A percentile compares a stretch with the other conserved stretches of the same genome.
Conservation (phyloP, 768 basidiomycete species). For the Saitozyma sp. region DNA sequence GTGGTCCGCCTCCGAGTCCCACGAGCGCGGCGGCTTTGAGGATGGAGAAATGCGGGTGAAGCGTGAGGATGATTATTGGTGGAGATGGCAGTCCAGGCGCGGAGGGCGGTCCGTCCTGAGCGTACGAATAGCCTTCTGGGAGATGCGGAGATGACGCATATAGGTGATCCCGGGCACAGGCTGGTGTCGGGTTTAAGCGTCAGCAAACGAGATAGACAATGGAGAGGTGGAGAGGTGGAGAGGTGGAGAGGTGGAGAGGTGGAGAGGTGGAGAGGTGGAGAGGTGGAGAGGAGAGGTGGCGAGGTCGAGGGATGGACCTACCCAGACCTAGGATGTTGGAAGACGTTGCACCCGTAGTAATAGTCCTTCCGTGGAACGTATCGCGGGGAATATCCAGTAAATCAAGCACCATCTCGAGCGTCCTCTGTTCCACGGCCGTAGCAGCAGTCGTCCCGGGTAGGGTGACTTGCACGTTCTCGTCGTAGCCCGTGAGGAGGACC, state of each 20-base stretch:
- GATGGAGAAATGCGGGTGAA: slow-evolving; percentile 55
- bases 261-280: not conserved
- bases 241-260: too few species aligned
- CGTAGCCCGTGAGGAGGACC: slow-evolving; percentile 51
- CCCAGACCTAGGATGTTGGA: slow-evolving; percentile 56
- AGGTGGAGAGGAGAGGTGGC: not conserved
- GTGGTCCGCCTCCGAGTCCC: slow-evolving; percentile 53
- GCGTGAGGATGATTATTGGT: slow-evolving; percentile 46
- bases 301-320: slow-evolving; percentile 12
- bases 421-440: slow-evolving; percentile 45
- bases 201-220: not conserved
- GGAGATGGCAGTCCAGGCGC: slow-evolving; percentile 38
- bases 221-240: not conserved
- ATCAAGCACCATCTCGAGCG: slow-evolving; percentile 48
- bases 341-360: slow-evolving; percentile 57
- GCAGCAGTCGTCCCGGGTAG: slow-evolving; percentile 38
- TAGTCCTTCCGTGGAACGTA: slow-evolving; percentile 50
- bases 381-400: slow-evolving; percentile 37
- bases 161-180: slow-evolving; percentile 53
- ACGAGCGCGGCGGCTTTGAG: slow-evolving; percentile 55
- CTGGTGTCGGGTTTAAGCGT: slow-evolving; percentile 26
- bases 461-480: slow-evolving; percentile 53
- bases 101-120: slow-evolving; percentile 53
- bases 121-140: slow-evolving; percentile 50
- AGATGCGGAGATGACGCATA: slow-evolving; percentile 39